Evolutionary conservation across 2,329 filamentous ascomycete species (phyloP).

Genomic region (Rutstroemia sp.): DNA sequence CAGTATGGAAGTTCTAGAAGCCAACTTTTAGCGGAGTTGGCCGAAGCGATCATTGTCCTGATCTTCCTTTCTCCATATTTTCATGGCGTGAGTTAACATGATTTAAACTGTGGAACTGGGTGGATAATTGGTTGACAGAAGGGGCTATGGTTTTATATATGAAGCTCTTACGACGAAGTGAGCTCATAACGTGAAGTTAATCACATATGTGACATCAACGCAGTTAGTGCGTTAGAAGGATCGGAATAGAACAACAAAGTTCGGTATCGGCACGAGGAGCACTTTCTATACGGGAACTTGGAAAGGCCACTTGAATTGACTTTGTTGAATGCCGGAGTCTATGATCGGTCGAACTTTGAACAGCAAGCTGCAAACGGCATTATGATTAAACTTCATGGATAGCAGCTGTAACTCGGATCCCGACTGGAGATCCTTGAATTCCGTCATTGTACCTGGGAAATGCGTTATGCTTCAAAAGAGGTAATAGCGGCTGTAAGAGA

Average conservation of each 20-base stretch:
- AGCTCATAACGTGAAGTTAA: neutral
- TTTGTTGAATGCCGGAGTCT: too few relatives aligned
- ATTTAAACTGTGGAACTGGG: neutral
- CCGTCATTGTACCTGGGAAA: conserved; percentile 4
- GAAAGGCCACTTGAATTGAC: too few relatives aligned
- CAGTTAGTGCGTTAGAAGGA: too few relatives aligned
- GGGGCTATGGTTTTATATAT: neutral
- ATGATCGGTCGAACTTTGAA: neutral
- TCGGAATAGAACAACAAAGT: too few relatives aligned
- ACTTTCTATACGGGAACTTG: too few relatives aligned
- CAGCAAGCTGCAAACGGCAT: neutral
- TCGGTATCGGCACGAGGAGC: too few relatives aligned
- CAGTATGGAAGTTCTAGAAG: neutral
- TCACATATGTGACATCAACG: neutral
- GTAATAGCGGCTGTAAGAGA: neutral
- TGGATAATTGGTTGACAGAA: neutral
- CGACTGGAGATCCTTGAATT: neutral
- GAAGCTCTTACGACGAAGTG: neutral
- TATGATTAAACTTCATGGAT: neutral
- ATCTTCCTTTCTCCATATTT: conserved; percentile 4
- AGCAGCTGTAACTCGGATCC: neutral
- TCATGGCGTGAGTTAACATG: conserved; percentile 3
- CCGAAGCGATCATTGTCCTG: neutral
- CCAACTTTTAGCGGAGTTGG: neutral
- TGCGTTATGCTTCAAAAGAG: neutral